Evolutionary conservation across 2,329 filamentous ascomycete genomes (phyloP), one percentile per base, ranked within the genome.

Genomic region (Verticillium isaacii): DNA sequence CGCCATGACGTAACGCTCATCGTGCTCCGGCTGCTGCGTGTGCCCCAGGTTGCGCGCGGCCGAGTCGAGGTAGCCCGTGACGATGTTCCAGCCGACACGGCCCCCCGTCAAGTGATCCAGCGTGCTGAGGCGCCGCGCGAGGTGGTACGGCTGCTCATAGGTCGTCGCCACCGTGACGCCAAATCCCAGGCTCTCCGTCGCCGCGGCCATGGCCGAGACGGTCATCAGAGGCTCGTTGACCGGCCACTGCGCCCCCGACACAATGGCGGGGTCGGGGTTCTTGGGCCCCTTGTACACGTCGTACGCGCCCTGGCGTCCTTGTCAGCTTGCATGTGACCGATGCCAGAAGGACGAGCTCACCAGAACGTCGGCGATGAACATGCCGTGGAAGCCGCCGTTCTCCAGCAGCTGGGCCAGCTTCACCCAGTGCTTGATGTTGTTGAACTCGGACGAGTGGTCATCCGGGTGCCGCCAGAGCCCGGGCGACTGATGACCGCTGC

Each of bases 91-190:
- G 11, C 70, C 74, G 2, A 75, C 71, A 57, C 87, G 78, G n/a
- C 87, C 87, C 57, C 84, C 83, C 0, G 85, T 85, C 11, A 90
- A 73, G 69, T 90, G 88, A 68, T 91, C 88, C 0, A 90, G 77
- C 0, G 88, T 90, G 4, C 83, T 86, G 12, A 90, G 73, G n/a
- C 87, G 75, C 19, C 88, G 74, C 0, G 88, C 88, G 15, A 90
- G 75, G 65, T 89, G 84, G 67, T 89, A 90, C 0, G 88, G 88
- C 68, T 87, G 82, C 70, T 90, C 88, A 64, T 90, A 91, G 0
- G 86, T 89, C 0, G 88, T 89, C 1, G 84, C 83, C 0, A 87
- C 82, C 0, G 88, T 90, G 1, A 90, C 85, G 0, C 88, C 88
- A 63, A 91, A 90, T 0, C 83, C 85, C n/a, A 91, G 81, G 62